Percentiles rank a stretch among this genome's conserved stretches.
Conservation (phyloP, 768 basidiomycete genomes). For the Amanita inopinata region DNA sequence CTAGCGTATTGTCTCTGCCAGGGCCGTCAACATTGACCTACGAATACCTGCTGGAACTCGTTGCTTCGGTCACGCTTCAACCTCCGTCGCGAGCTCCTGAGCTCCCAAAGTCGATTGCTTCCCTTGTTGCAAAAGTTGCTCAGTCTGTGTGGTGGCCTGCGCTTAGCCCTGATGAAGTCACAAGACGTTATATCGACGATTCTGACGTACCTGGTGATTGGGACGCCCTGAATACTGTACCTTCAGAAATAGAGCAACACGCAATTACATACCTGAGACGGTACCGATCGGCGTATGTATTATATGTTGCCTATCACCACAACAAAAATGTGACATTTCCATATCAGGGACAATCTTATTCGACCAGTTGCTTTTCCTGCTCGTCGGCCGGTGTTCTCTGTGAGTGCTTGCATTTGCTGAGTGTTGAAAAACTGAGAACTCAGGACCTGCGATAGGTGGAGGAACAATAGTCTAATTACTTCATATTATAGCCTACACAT, state of each 20-base stretch:
- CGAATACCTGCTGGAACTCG: constrained; percentile 71
- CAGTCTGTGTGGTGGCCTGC: constrained; percentile 86
- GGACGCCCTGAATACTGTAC: constrained; percentile 71
- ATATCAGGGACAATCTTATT: constrained; percentile 56
- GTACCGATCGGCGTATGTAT: constrained; percentile 79
- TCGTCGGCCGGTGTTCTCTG: constrained; percentile 26
- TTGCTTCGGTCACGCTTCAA: constrained; percentile 71
- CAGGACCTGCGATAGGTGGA: constrained; percentile 15
- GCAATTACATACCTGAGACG: constrained; percentile 87
- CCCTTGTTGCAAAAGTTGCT: constrained; percentile 48
- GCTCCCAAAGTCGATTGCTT: constrained; percentile 66
- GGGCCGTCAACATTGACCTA: constrained; percentile 83
- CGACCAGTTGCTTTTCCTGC: constrained; percentile 59
- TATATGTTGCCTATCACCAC: constrained; percentile 5
- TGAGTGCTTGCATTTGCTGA: constrained; percentile 18
- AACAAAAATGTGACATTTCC: constrained; percentile 12
- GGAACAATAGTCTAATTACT: constrained; percentile 17
- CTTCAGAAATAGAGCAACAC: constrained; percentile 75
- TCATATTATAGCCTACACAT: background rate
- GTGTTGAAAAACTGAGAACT: constrained; percentile 3
- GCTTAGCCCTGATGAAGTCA: constrained; percentile 84
- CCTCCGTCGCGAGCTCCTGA: constrained; percentile 63
- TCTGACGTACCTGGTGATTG: constrained; percentile 66
- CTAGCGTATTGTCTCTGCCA: constrained; percentile 71
- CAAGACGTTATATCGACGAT: constrained; percentile 82